Conservation (phyloP, 345 rosid species). For the Arabidopsis arenosa region DNA sequence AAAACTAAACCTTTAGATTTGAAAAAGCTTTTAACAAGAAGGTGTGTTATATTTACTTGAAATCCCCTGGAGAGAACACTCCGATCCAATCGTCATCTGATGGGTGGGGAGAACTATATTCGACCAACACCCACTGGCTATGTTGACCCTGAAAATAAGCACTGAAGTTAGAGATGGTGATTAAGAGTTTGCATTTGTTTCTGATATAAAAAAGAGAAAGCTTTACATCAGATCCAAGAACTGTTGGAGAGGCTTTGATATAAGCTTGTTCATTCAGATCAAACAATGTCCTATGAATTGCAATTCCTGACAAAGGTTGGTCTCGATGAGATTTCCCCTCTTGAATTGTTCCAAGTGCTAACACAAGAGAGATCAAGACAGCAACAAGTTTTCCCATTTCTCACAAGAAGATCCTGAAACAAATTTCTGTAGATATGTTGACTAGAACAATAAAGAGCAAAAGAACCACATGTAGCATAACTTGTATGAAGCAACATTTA, state of each 20-base stretch:
- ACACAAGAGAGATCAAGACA: neutral
- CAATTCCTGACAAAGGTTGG: constrained; percentile 57
- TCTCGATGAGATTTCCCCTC: constrained; percentile 49
- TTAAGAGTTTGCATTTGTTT: neutral
- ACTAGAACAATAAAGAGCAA: too few relatives aligned
- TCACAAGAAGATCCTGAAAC: too few relatives aligned
- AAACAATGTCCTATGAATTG: constrained; percentile 45
- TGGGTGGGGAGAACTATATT: constrained; percentile 53
- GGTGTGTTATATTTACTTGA: constrained; percentile 47
- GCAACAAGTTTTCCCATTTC: too few relatives aligned
- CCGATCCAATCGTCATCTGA: constrained; percentile 69
- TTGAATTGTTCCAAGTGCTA: neutral
- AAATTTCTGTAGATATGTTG: too few relatives aligned
- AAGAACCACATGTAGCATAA: too few relatives aligned
- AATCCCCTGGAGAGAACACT: constrained; percentile 66
- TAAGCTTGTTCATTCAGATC: constrained; percentile 47
- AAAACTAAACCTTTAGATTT: too few relatives aligned
- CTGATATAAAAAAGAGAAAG: neutral
- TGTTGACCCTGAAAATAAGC: constrained; percentile 49
- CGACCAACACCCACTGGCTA: constrained; percentile 57
- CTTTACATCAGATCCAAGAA: constrained; percentile 52
- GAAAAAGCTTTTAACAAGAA: neutral
- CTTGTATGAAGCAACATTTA: too few relatives aligned
- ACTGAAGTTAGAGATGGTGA: neutral
- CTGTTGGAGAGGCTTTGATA: constrained; percentile 51